Conservation (phyloP, 2,329 filamentous ascomycete genomes). For the Aspergillus hiratsukae region DNA sequence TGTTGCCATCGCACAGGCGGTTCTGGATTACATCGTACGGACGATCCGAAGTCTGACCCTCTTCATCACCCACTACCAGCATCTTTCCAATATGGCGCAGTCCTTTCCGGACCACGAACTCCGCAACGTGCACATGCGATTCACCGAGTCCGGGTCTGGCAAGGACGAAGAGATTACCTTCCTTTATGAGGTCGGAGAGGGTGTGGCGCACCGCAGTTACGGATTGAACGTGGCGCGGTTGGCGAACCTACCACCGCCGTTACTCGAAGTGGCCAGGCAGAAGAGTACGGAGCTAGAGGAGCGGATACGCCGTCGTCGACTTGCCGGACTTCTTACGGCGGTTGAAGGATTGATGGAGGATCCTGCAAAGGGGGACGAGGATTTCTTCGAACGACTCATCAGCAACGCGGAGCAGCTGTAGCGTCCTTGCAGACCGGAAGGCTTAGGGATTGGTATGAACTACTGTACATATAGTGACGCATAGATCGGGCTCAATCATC, state of each 20-base stretch:
- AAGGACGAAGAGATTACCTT: conserved; percentile 82
- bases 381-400: conserved; percentile 28
- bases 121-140: conserved; percentile 91
- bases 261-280: conserved; percentile 72
- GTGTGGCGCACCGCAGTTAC: conserved; percentile 89
- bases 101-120: conserved; percentile 63
- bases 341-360: conserved; percentile 26
- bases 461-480: not conserved
- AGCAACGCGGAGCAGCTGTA: conserved; percentile 32
- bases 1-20: conserved; percentile 89
- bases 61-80: conserved; percentile 98
- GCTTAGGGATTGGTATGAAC: not conserved
- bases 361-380: conserved; percentile 13
- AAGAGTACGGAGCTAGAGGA: conserved; percentile 80
- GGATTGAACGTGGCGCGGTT: conserved; percentile 88
- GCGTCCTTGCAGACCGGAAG: not conserved
- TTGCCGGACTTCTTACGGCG: conserved; percentile 40
- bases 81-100: conserved; percentile 67
- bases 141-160: conserved; percentile 54
- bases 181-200: conserved; percentile 85
- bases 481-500: not conserved
- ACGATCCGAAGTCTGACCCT: conserved; percentile 73
- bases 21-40: conserved; percentile 76
- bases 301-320: conserved; percentile 59
- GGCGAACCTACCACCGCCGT: conserved; percentile 70